Evolutionary conservation across 2,329 filamentous ascomycete genomes (phyloP).

Genomic region (Cryphonectria japonica): DNA sequence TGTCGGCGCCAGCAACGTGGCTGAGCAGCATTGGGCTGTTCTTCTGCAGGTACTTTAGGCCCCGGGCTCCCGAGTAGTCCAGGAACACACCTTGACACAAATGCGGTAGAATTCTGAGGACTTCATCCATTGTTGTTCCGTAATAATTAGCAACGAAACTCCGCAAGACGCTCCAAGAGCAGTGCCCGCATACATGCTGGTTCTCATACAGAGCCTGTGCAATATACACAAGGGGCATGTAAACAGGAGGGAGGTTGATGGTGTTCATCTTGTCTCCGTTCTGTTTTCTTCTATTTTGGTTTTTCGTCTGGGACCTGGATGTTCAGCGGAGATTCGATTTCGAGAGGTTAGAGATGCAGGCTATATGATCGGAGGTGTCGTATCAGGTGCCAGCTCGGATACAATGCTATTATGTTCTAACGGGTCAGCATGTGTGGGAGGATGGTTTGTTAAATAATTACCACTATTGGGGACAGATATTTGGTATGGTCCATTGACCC

Average conservation of each 20-base stretch:
- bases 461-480: not conserved
- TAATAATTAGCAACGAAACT: not conserved
- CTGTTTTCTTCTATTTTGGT: not conserved
- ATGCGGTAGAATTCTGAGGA: not conserved
- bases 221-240: not conserved
- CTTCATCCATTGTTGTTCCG: not conserved
- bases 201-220: constrained; percentile 6
- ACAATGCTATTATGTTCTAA: not conserved
- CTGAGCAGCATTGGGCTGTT: not conserved
- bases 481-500: not conserved
- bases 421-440: not conserved
- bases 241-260: not conserved
- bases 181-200: not conserved
- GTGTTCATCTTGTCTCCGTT: not conserved
- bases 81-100: not conserved
- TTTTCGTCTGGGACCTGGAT: not conserved
- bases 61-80: not conserved
- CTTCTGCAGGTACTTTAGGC: not conserved
- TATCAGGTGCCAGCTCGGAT: not conserved
- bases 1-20: constrained; percentile 3
- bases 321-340: not conserved
- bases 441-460: not conserved
- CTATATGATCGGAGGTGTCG: too few relatives aligned
- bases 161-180: not conserved
- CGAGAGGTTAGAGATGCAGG: not conserved